These are phyloP conservation scores for Dioscorea dumetorum DNA, from an alignment of 106 monocot species.

Conservation along the genomic window DNA sequence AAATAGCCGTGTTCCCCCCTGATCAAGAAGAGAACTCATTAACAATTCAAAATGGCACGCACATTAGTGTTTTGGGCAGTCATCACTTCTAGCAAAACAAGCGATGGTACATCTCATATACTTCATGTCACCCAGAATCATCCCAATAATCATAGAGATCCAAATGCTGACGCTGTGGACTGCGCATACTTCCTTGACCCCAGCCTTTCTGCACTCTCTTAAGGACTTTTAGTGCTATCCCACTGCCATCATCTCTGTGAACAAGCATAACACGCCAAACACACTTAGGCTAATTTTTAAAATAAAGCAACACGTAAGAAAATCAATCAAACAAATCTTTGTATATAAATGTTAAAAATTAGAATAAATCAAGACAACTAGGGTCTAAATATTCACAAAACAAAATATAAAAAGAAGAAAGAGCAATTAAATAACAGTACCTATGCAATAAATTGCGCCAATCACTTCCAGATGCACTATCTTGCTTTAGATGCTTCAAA, in stretches of 20 bases:
- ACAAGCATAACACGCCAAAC: neutral
- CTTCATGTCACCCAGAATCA: slow-evolving; percentile 11
- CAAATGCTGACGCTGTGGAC: slow-evolving; percentile 18
- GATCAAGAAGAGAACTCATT: too few species aligned
- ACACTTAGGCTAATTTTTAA: too few species aligned
- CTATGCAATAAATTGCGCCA: slow-evolving; percentile 67
- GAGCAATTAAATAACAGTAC: slow-evolving; percentile 25
- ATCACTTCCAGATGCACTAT: slow-evolving; percentile 26
- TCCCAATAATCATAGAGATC: slow-evolving; percentile 26
- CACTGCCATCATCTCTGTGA: slow-evolving; percentile 90
- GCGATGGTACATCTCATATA: too few species aligned
- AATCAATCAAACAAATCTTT: too few species aligned
- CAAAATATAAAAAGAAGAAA: slow-evolving; percentile 1
- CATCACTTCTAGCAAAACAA: too few species aligned
- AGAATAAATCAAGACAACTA: neutral
- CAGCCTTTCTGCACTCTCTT: slow-evolving; percentile 89
- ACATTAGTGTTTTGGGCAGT: too few species aligned
- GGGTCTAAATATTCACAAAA: neutral
- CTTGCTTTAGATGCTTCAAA: slow-evolving; percentile 8
- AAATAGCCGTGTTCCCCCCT: too few species aligned
- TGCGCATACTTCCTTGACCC: slow-evolving; percentile 75
- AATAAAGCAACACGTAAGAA: too few species aligned
- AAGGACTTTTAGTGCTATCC: slow-evolving; percentile 57
- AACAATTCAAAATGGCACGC: too few species aligned
- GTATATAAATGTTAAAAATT: too few species aligned